Evolutionary conservation across 139 green algal species (phyloP), one percentile per base, ranked within the genome.

Genomic region (Chlorella sp.): DNA sequence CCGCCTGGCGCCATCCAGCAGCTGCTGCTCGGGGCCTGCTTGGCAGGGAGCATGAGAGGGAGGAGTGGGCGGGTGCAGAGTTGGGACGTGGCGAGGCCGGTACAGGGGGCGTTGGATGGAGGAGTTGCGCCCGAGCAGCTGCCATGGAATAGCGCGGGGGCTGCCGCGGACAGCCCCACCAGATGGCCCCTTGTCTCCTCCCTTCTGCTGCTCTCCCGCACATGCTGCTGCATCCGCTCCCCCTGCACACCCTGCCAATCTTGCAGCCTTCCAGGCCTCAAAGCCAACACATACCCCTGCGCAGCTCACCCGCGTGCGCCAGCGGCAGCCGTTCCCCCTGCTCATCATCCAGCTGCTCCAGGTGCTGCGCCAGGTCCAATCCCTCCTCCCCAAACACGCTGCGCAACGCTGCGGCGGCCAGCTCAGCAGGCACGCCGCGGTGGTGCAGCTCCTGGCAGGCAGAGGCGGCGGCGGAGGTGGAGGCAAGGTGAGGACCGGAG

Each of bases 351-450:
- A 80, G 68, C 63, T 78, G 79, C 55, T 84, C 81, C 26, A 87
- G 21, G 74, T 86, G 62, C 57, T 78, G 23, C 25, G 44, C 56
- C 65, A 92, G 39, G 23, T 80, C 57, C 23, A 90, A 44, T 1
- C 76, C 76, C 2, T 60, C 51, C 20, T 90, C 71, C 4, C 90
- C 90, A 85, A 93, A 93, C 36, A 90, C 73, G 7, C 13, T 39
- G 23, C 73, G 39, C 67, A 93, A 25, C 4, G 86, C 88, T 25
- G 60, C 65, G 4, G 28, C 30, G 18, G 78, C 69, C 38, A 85
- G 73, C 30, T 85, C 80, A 23, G 26, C 36, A 32, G 32, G 28
- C 36, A 93, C 71, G 25, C 90, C 90, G 13, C 76, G 74, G 60
- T 65, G 57, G 26, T 32, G n/a, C 62, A 93, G 63, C 86, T 93